Conservation (phyloP, 1,284 basidiomycete genomes). For the Nidula niveotomentosa region DNA sequence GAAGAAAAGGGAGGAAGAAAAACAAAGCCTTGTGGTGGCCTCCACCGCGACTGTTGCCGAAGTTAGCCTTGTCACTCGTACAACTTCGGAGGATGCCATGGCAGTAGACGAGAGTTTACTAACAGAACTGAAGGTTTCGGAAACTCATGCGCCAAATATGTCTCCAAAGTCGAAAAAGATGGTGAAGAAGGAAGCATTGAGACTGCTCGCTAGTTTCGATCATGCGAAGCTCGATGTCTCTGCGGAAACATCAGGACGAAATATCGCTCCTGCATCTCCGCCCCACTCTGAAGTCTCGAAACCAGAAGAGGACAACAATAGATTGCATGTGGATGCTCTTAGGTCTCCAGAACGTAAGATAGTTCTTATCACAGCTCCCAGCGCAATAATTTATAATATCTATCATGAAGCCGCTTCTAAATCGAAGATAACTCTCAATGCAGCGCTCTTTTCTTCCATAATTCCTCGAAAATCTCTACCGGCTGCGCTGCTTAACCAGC, state of each 20-base stretch:
- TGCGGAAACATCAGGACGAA: background rate
- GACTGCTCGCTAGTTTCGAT: background rate
- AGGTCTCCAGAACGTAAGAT: too few species aligned
- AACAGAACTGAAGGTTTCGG: background rate
- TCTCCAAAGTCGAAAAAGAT: background rate
- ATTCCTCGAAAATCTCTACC: constrained; percentile 10
- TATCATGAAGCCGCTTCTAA: too few species aligned
- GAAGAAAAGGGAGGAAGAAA: constrained; percentile 4
- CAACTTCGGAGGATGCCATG: too few species aligned
- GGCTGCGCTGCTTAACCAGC: constrained; percentile 25
- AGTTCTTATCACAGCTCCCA: too few species aligned
- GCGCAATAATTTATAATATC: too few species aligned
- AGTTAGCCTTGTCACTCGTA: too few species aligned
- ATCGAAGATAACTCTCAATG: constrained; percentile 12
- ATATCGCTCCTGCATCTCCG: background rate
- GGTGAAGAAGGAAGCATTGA: constrained; percentile 19
- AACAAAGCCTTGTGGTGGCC: too few species aligned
- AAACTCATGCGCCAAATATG: background rate
- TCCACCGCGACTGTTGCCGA: too few species aligned
- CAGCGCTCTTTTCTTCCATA: constrained; percentile 5
- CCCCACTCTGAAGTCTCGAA: background rate
- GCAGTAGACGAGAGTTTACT: too few species aligned
- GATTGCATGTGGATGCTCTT: too few species aligned
- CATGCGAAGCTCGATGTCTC: background rate
- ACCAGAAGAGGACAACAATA: too few species aligned